phyloP scores from a whole-genome alignment of 179 eudicot genomes.

The Spergularia azorica region DNA sequence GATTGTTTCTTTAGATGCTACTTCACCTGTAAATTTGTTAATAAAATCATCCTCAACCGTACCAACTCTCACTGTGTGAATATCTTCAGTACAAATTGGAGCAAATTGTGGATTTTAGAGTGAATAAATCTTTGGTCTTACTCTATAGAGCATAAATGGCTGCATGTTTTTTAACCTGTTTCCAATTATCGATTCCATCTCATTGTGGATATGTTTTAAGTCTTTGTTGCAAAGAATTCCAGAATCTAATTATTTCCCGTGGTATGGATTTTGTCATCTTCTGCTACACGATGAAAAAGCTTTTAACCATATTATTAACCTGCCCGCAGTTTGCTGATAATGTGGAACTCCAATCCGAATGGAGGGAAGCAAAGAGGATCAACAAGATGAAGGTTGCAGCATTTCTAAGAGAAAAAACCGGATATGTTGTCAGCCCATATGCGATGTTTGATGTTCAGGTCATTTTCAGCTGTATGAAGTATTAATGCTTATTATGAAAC shows the following conservation, averaged over 20 bases:
- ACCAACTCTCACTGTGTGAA: neutral
- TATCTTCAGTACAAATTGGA: neutral
- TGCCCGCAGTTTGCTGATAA: conserved; percentile 51
- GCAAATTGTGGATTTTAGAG: neutral
- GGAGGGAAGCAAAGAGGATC: conserved; percentile 59
- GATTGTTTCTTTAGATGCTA: neutral
- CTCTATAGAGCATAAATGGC: conserved; percentile 6
- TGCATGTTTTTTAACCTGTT: neutral
- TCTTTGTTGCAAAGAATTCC: neutral
- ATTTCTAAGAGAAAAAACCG: conserved; percentile 52
- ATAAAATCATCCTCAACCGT: neutral
- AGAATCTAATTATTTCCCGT: neutral
- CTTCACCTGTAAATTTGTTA: neutral
- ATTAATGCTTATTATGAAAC: neutral
- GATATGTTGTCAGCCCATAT: conserved; percentile 58
- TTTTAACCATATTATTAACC: conserved; percentile 3
- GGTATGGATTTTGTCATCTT: conserved; percentile 1
- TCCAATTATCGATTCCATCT: neutral
- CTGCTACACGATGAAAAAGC: neutral
- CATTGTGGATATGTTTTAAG: neutral
- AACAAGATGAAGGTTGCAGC: conserved; percentile 52
- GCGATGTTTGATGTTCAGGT: conserved; percentile 74
- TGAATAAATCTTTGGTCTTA: neutral
- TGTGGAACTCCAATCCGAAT: conserved; percentile 56
- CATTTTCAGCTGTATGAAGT: conserved; percentile 11